Evolutionary conservation across 371 early-diverging fungal species (phyloP).

Genomic region (Chytridium lagenaria): DNA sequence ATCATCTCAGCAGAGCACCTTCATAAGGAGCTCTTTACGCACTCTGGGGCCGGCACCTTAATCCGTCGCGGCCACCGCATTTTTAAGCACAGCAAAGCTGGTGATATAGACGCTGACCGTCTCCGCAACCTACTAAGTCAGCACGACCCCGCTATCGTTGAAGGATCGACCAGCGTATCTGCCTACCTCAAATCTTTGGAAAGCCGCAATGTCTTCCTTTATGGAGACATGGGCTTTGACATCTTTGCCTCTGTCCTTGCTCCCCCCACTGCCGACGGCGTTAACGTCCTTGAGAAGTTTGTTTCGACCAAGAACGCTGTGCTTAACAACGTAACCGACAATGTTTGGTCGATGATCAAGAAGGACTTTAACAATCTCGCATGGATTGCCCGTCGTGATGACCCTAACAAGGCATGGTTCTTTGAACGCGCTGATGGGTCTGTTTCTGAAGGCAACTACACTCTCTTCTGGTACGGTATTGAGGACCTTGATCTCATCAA

Average conservation of each 20-base stretch:
- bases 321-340: slow-evolving; percentile 89
- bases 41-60: slow-evolving; percentile 93
- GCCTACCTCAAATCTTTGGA: slow-evolving; percentile 70
- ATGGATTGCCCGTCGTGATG: slow-evolving; percentile 71
- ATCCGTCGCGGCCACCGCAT: slow-evolving; percentile 93
- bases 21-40: slow-evolving; percentile 96
- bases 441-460: slow-evolving; percentile 52
- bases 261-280: slow-evolving; percentile 49
- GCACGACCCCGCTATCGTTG: slow-evolving; percentile 71
- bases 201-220: slow-evolving; percentile 64
- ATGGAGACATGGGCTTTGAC: slow-evolving; percentile 79
- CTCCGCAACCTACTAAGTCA: slow-evolving; percentile 81
- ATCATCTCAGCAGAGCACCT: slow-evolving; percentile 95
- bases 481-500: slow-evolving; percentile 76
- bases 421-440: slow-evolving; percentile 94
- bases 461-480: slow-evolving; percentile 92
- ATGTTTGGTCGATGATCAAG: slow-evolving; percentile 80
- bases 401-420: slow-evolving; percentile 78
- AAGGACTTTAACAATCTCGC: slow-evolving; percentile 74
- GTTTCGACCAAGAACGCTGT: slow-evolving; percentile 76
- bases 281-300: slow-evolving; percentile 77
- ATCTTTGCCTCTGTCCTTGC: slow-evolving; percentile 85
- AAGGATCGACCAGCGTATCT: slow-evolving; percentile 75
- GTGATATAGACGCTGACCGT: slow-evolving; percentile 79
- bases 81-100: slow-evolving; percentile 68